A percentile compares a stretch with the other conserved stretches of the same genome.
phyloP scores from a whole-genome alignment of 1,139 yeast species.

The Casaregolazyma lundiana region DNA sequence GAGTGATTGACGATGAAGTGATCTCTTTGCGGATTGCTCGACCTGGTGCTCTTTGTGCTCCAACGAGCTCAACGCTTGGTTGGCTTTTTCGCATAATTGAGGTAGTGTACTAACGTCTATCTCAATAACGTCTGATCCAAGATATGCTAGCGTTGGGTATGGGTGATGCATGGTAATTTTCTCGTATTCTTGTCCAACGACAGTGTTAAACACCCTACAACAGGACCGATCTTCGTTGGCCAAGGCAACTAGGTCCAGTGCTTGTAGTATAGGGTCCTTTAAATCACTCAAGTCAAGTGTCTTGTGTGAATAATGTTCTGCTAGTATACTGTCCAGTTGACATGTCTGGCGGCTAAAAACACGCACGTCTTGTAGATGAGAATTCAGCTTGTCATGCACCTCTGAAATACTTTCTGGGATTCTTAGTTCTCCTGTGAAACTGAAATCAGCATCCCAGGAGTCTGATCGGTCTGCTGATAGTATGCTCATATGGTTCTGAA shows the following conservation, averaged over 20 bases:
- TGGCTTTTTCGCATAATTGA: slow-evolving; percentile 5
- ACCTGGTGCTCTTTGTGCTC: not conserved
- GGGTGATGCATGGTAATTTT: not conserved
- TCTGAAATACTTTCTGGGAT: slow-evolving; percentile 14
- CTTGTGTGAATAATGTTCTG: not conserved
- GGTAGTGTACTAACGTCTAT: slow-evolving; percentile 3
- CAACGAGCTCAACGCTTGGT: not conserved
- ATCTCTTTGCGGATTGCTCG: not conserved
- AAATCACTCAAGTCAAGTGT: not conserved
- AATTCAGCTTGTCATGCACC: slow-evolving; percentile 15
- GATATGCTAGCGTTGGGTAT: slow-evolving; percentile 13
- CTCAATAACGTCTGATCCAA: slow-evolving; percentile 3
- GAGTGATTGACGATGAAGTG: not conserved
- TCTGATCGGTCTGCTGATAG: slow-evolving; percentile 15
- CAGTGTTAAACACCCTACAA: slow-evolving; percentile 8
- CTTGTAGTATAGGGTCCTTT: slow-evolving; percentile 14
- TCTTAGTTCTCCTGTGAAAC: slow-evolving; percentile 20
- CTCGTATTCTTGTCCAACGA: slow-evolving; percentile 3
- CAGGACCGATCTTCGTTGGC: slow-evolving; percentile 20
- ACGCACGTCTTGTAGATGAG: slow-evolving; percentile 20
- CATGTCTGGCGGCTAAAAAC: slow-evolving; percentile 18
- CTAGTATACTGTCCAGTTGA: slow-evolving; percentile 19
- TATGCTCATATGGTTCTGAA: not conserved
- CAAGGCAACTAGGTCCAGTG: slow-evolving; percentile 23
- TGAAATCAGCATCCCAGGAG: slow-evolving; percentile 26